Percentiles rank a stretch among this genome's conserved stretches.
Conservation (phyloP, 2,329 filamentous ascomycete species). For the Pseudopithomyces chartarum region DNA sequence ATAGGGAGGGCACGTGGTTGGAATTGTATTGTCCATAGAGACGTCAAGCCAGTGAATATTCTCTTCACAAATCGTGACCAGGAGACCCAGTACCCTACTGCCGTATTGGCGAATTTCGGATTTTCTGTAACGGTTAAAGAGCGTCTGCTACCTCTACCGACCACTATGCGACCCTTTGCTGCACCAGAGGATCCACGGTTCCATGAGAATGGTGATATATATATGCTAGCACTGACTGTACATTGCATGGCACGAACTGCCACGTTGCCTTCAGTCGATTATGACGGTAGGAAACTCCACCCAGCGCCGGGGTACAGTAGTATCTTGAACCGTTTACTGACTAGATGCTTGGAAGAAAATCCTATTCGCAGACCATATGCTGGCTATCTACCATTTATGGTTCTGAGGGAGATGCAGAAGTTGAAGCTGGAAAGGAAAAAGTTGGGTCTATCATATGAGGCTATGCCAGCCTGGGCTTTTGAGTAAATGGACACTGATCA, state of each 20-base stretch:
- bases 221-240: background rate
- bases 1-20: background rate
- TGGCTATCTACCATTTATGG: conserved; percentile 4
- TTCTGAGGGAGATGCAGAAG: background rate
- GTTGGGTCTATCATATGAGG: background rate
- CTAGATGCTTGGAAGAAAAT: background rate
- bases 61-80: conserved; percentile 14
- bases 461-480: background rate
- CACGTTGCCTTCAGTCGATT: too few relatives aligned
- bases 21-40: conserved; percentile 18
- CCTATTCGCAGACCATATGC: background rate
- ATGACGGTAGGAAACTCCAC: background rate
- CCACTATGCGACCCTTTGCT: background rate
- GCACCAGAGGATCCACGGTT: conserved; percentile 1
- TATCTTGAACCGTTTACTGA: background rate
- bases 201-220: background rate
- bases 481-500: background rate
- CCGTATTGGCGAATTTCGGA: conserved; percentile 21
- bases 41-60: conserved; percentile 24
- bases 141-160: background rate
- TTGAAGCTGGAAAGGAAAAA: background rate
- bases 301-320: background rate
- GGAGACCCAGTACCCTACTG: conserved; percentile 4
- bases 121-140: background rate
- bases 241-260: conserved; percentile 6